Conservation (phyloP, 805 yeast species). For the Candida rishiriensis region DNA sequence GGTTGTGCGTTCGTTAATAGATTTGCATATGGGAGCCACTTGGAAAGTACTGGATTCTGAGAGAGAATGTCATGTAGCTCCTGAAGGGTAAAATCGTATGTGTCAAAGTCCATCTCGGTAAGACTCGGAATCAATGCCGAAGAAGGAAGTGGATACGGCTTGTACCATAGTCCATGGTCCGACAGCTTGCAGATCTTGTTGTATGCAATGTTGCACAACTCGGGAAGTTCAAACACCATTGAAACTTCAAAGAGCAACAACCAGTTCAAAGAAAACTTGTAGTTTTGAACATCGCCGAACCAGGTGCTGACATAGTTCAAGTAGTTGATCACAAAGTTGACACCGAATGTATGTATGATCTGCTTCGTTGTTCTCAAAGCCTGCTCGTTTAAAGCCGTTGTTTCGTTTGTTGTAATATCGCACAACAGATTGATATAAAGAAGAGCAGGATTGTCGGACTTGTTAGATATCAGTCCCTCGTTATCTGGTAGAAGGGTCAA, state of each 20-base stretch:
- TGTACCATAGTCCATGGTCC: constrained; percentile 15
- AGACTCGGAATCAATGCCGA: background rate
- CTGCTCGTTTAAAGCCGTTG: constrained; percentile 20
- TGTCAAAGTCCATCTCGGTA: background rate
- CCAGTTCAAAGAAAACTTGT: constrained; percentile 17
- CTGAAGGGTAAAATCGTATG: constrained; percentile 2
- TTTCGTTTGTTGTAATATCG: constrained; percentile 24
- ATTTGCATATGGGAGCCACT: constrained; percentile 10
- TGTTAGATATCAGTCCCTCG: constrained; percentile 37
- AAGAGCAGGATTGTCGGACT: constrained; percentile 36
- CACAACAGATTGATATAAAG: constrained; percentile 36
- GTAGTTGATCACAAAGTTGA: constrained; percentile 23
- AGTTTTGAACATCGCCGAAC: constrained; percentile 14
- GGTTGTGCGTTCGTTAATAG: constrained; percentile 9
- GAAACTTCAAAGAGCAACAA: constrained; percentile 11
- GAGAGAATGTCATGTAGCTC: constrained; percentile 6
- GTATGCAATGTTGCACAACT: constrained; percentile 8
- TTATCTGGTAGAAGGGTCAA: constrained; percentile 34
- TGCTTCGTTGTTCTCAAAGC: constrained; percentile 23
- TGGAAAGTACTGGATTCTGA: constrained; percentile 5
- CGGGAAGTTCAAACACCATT: constrained; percentile 3
- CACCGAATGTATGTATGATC: constrained; percentile 19
- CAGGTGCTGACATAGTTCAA: constrained; percentile 17
- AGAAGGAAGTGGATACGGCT: constrained; percentile 8
- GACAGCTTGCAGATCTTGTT: constrained; percentile 7